Percentiles rank a stretch among this genome's conserved stretches.
Evolutionary conservation across 2,329 filamentous ascomycete species (phyloP).

Genomic region (Cryphonectria japonica): DNA sequence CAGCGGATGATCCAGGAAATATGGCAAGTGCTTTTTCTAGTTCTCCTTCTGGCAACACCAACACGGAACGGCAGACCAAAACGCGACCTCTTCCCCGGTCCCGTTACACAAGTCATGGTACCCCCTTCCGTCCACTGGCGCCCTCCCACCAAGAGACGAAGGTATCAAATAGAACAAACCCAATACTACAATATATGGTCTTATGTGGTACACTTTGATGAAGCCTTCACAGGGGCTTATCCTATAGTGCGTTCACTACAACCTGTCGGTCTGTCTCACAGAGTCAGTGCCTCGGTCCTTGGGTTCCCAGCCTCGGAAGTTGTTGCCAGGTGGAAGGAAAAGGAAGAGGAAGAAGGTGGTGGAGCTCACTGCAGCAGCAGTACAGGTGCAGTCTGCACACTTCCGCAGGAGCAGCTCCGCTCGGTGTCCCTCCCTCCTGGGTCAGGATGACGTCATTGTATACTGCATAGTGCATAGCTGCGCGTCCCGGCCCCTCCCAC

Average conservation of each 20-base stretch:
- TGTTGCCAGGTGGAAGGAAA: neutral
- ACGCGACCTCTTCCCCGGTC: neutral
- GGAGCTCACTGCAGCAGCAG: neutral
- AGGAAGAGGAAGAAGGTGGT: neutral
- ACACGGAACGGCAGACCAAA: too few relatives aligned
- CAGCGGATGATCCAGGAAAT: too few relatives aligned
- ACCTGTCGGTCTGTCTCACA: neutral
- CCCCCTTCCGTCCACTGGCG: too few relatives aligned
- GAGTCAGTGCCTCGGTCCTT: neutral
- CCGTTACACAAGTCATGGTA: neutral
- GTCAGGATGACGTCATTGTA: constrained; percentile 1
- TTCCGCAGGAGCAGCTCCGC: neutral
- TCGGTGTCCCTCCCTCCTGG: constrained; percentile 3
- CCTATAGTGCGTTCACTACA: neutral
- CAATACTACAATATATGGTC: neutral
- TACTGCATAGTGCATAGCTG: neutral
- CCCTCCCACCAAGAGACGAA: too few relatives aligned
- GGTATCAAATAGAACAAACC: too few relatives aligned
- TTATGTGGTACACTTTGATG: neutral
- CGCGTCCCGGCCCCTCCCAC: neutral
- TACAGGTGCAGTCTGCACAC: neutral
- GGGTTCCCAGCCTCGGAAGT: neutral
- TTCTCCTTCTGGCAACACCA: too few relatives aligned
- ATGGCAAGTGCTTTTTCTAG: too few relatives aligned
- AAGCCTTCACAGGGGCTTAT: neutral